These are phyloP conservation scores for Ogataea pilisensis DNA, from an alignment of 805 yeast genomes.

Conservation along the genomic window DNA sequence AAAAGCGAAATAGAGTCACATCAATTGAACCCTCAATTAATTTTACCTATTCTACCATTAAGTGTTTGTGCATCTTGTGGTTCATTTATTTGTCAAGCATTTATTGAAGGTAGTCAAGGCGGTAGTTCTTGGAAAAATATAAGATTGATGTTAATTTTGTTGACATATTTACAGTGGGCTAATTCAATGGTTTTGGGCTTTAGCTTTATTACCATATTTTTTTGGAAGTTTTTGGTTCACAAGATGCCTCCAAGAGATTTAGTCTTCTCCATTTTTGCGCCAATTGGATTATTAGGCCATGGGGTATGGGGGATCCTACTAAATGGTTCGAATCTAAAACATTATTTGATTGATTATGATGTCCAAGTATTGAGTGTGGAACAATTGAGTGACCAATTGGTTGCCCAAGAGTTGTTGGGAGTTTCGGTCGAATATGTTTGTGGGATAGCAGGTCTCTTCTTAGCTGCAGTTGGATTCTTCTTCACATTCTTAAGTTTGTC, in stretches of 20 bases:
- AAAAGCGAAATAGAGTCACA: constrained; percentile 30
- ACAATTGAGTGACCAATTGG: neutral
- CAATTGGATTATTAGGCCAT: constrained; percentile 83
- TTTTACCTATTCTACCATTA: constrained; percentile 74
- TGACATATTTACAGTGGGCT: constrained; percentile 63
- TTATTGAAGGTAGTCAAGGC: constrained; percentile 44
- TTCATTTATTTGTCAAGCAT: constrained; percentile 24
- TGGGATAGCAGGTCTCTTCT: constrained; percentile 12
- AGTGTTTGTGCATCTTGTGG: constrained; percentile 72
- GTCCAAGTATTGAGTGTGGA: neutral
- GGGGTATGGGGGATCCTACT: constrained; percentile 62
- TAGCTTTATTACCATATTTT: constrained; percentile 49
- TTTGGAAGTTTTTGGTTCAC: constrained; percentile 54
- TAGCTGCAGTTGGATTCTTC: constrained; percentile 21
- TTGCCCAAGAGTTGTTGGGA: constrained; percentile 10
- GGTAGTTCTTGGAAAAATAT: constrained; percentile 25
- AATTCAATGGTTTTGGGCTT: constrained; percentile 62
- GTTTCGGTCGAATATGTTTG: constrained; percentile 8
- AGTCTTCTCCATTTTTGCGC: constrained; percentile 63
- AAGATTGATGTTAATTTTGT: constrained; percentile 48
- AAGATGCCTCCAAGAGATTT: constrained; percentile 51
- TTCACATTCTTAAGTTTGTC: constrained; percentile 42
- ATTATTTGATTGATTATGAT: constrained; percentile 10
- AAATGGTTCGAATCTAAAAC: constrained; percentile 21
- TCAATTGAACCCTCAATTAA: constrained; percentile 49